Conservation (phyloP, 179 eudicot genomes). For the Corrigiola litoralis region DNA sequence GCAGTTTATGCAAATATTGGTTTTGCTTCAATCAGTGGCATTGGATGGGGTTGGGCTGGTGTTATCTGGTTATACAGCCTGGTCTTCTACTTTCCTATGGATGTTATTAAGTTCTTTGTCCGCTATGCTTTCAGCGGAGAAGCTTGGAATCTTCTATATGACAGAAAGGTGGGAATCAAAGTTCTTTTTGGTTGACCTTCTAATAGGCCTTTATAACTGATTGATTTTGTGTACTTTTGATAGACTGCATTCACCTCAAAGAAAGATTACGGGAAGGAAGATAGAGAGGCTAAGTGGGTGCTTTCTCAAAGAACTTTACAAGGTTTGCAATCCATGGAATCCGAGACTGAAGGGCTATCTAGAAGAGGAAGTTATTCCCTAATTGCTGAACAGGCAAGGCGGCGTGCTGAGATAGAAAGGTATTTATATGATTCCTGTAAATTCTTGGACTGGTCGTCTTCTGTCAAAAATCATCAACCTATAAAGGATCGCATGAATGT, state of each 20-base stretch:
- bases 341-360: slow-evolving; percentile 24
- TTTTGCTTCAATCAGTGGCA: slow-evolving; percentile 69
- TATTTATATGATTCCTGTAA: slow-evolving; percentile 3
- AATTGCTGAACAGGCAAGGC: slow-evolving; percentile 63
- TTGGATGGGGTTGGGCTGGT: slow-evolving; percentile 92
- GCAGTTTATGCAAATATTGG: slow-evolving; percentile 60
- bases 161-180: slow-evolving; percentile 42
- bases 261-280: slow-evolving; percentile 59
- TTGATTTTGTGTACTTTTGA: neutral
- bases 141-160: slow-evolving; percentile 60
- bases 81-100: slow-evolving; percentile 62
- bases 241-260: slow-evolving; percentile 65
- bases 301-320: slow-evolving; percentile 49
- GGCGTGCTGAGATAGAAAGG: slow-evolving; percentile 77
- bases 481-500: no score
- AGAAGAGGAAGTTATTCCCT: slow-evolving; percentile 29
- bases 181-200: neutral
- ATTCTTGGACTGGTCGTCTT: neutral
- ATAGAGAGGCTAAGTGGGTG: slow-evolving; percentile 51
- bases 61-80: slow-evolving; percentile 74
- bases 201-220: neutral
- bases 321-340: slow-evolving; percentile 38
- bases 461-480: no score
- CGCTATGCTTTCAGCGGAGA: slow-evolving; percentile 62
- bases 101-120: slow-evolving; percentile 56